Base-by-base conservation (phyloP, 352 stramenopile species). In the Hyphochytrium catenoides region DNA sequence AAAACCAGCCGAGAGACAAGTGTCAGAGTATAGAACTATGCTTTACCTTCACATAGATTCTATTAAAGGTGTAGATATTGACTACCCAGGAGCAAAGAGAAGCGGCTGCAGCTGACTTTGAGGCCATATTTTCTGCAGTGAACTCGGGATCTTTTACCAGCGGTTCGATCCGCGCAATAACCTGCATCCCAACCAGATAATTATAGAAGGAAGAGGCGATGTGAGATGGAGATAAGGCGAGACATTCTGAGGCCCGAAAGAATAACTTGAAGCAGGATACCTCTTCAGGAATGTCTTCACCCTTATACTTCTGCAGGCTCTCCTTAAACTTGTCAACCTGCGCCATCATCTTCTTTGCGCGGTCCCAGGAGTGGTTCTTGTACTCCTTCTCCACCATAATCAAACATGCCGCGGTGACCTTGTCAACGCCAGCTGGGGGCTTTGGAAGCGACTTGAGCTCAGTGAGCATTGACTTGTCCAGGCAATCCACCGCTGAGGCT, bases 41-140 rank as follows among this genome's bases (percentile, higher is more conserved):
- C n/a, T n/a, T n/a, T 3, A 97, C 89, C 44, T 93, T 94, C 25
- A 96, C 85, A 58, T 96, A 96, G 45, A 97, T 96, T 20, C 88
- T 62, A 56, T 97, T 96, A 56, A 93, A 97, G 17, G 71, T 90
- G 54, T 92, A 93, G 44, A 96, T 95, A 36, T 82, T 82, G 45
- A 82, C 70, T 16, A 79, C 68, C 63, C 65, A 79, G 0, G 68
- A 61, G 43, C 68, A 82, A 0, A 82, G 29, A 4, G 65, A 65
- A 2, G 68, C 68, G 2, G 68, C 57, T 0, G 68, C 68, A 11
- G 65, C 77, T 34, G 78, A 79, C 31, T 75, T 77, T 46, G 77
- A 77, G 28, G 77, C 68, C 5, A 82, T 82, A 18, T 43, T 54
- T 31, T 82, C 65, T 21, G 78, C 65, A 16, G 50, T 76, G 37